Evolutionary conservation across 805 yeast species (phyloP).

Genomic region (Myxozyma geophila): DNA sequence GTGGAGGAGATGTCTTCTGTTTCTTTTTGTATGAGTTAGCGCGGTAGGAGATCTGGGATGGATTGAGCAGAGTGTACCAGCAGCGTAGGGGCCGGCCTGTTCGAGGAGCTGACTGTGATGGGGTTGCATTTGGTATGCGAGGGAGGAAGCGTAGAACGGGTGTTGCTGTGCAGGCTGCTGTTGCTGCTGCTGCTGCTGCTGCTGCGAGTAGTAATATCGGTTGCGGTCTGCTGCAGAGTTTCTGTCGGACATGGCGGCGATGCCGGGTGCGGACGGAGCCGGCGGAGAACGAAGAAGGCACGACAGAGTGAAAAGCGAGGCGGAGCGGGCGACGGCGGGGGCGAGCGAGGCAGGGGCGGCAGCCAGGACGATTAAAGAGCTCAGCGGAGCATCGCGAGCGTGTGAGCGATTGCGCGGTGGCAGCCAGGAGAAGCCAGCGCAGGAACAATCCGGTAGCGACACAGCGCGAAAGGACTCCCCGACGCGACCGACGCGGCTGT

Average conservation of each 20-base stretch:
- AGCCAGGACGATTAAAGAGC: background rate
- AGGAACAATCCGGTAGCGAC: slow-evolving; percentile 11
- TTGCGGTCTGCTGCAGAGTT: background rate
- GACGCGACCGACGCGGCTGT: slow-evolving; percentile 10
- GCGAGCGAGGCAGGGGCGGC: background rate
- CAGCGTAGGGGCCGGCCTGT: slow-evolving; percentile 13
- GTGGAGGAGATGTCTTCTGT: slow-evolving; percentile 26
- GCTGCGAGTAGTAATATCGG: background rate
- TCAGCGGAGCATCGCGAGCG: background rate
- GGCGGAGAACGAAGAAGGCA: background rate
- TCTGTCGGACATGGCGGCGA: slow-evolving; percentile 1
- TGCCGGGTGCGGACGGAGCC: background rate
- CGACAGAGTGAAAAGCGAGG: background rate
- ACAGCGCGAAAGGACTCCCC: background rate
- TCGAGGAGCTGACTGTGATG: slow-evolving; percentile 16
- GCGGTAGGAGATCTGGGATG: background rate
- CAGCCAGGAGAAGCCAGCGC: background rate
- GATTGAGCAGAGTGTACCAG: background rate
- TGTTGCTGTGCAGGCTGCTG: background rate
- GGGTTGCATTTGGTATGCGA: slow-evolving; percentile 10
- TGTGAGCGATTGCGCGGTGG: background rate
- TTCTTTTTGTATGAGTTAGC: too few species aligned
- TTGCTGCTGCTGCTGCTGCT: background rate
- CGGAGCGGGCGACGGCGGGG: background rate
- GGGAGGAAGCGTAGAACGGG: background rate